Evolutionary conservation across 2,329 filamentous ascomycete genomes (phyloP).

Genomic region (Cladorrhinum sp.): DNA sequence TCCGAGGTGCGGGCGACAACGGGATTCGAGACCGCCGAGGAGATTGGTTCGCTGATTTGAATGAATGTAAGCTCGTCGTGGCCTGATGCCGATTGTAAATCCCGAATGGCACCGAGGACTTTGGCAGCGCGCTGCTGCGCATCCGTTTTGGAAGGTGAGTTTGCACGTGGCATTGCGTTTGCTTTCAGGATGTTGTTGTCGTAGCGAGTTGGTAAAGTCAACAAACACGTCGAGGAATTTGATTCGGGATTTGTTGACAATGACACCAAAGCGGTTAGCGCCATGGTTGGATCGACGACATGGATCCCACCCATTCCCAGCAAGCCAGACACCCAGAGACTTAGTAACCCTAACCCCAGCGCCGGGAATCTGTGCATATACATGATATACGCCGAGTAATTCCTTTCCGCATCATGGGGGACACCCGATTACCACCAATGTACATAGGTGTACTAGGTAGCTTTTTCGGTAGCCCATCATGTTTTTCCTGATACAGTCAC

Average conservation of each 20-base stretch:
- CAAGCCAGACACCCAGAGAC: too few species aligned
- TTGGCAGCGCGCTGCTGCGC: conserved; percentile 32
- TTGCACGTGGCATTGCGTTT: conserved; percentile 13
- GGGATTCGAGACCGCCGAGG: conserved; percentile 43
- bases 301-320: too few species aligned
- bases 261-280: conserved; percentile 9
- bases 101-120: conserved; percentile 47
- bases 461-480: too few species aligned
- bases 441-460: too few species aligned
- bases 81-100: conserved; percentile 46
- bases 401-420: too few species aligned
- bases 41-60: conserved; percentile 71
- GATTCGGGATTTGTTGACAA: conserved; percentile 13
- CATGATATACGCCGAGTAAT: too few species aligned
- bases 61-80: conserved; percentile 70
- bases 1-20: conserved; percentile 63
- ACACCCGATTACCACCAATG: too few species aligned
- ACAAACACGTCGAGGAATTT: background rate
- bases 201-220: conserved; percentile 2
- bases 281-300: background rate
- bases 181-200: background rate
- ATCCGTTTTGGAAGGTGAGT: conserved; percentile 30
- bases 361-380: too few species aligned
- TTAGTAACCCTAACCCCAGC: conserved; percentile 4
- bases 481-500: too few species aligned